Percentiles rank a stretch among this genome's conserved stretches.
Conservation (phyloP, 2,329 filamentous ascomycete species). For the Aureobasidium sp. region DNA sequence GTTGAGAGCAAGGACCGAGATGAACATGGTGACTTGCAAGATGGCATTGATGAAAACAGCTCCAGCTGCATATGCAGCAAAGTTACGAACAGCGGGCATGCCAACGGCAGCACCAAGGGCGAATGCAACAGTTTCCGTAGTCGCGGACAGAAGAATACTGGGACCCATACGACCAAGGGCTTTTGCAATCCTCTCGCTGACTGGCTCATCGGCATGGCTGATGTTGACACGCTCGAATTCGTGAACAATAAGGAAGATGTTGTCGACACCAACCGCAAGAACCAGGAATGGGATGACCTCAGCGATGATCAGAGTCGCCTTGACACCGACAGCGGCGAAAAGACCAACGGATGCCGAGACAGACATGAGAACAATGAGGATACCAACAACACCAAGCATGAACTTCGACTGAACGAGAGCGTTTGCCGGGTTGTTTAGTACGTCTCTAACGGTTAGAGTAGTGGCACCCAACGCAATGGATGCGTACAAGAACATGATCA, state of each 20-base stretch:
- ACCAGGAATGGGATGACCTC: conserved; percentile 98
- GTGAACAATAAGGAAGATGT: conserved; percentile 97
- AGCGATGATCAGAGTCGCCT: conserved; percentile 93
- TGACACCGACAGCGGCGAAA: conserved; percentile 85
- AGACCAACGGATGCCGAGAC: conserved; percentile 91
- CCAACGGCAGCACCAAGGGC: conserved; percentile 86
- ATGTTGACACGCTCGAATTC: conserved; percentile 94
- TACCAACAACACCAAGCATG: conserved; percentile 85
- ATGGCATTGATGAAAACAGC: conserved; percentile 95
- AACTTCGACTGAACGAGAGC: conserved; percentile 95
- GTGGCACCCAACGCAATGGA: conserved; percentile 87
- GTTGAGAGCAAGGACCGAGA: conserved; percentile 84
- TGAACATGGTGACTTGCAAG: conserved; percentile 95
- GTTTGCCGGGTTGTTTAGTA: conserved; percentile 73
- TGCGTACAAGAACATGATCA: conserved; percentile 98
- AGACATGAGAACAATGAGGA: conserved; percentile 93
- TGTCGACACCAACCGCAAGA: conserved; percentile 92
- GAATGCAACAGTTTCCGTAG: conserved; percentile 90
- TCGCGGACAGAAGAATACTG: conserved; percentile 89
- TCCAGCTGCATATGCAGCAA: conserved; percentile 90
- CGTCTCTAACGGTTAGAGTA: conserved; percentile 64
- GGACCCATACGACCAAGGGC: conserved; percentile 94
- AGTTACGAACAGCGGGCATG: conserved; percentile 97
- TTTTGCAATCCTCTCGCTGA: conserved; percentile 76
- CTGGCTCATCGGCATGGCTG: conserved; percentile 78